Evolutionary conservation across 352 stramenopile species (phyloP).

Genomic region (Phytophthora idaei): DNA sequence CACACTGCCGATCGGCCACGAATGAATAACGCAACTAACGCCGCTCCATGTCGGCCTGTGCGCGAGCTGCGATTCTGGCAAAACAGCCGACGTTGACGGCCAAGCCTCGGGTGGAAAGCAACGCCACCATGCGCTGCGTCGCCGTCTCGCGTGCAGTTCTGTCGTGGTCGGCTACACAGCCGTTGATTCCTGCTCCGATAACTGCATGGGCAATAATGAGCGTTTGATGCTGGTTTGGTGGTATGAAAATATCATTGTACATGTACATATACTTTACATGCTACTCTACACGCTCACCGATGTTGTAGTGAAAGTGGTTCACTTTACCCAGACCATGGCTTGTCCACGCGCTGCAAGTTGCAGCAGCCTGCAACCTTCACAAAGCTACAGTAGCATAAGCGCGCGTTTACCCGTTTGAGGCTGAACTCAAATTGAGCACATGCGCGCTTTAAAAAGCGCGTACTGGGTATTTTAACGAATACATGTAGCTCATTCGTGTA

Average conservation of each 20-base stretch:
- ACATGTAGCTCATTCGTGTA: no score
- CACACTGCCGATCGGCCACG: slow-evolving; percentile 22
- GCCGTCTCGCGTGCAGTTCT: slow-evolving; percentile 11
- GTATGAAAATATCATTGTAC: not conserved
- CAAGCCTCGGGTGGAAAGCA: slow-evolving; percentile 3
- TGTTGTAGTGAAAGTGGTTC: slow-evolving; percentile 16
- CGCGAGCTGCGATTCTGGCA: slow-evolving; percentile 24
- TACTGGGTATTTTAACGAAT: no score
- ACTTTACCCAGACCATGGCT: slow-evolving; percentile 11
- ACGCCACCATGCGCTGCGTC: slow-evolving; percentile 8
- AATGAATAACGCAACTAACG: slow-evolving; percentile 14
- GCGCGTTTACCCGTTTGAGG: no score
- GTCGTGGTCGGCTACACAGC: not conserved
- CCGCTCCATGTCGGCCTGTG: slow-evolving; percentile 3
- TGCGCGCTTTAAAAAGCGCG: no score
- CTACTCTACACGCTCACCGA: slow-evolving; percentile 7
- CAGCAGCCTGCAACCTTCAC: not conserved
- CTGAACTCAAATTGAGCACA: no score
- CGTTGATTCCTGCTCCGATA: not conserved
- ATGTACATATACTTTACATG: not conserved
- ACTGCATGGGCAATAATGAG: not conserved
- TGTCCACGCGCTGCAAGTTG: slow-evolving; percentile 18
- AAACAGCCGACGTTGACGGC: slow-evolving; percentile 32
- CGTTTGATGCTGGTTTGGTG: not conserved
- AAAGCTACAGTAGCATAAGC: not conserved